These are phyloP conservation scores for Rhodotorula graminis DNA, from an alignment of 768 basidiomycete species.

Conservation along the genomic window DNA sequence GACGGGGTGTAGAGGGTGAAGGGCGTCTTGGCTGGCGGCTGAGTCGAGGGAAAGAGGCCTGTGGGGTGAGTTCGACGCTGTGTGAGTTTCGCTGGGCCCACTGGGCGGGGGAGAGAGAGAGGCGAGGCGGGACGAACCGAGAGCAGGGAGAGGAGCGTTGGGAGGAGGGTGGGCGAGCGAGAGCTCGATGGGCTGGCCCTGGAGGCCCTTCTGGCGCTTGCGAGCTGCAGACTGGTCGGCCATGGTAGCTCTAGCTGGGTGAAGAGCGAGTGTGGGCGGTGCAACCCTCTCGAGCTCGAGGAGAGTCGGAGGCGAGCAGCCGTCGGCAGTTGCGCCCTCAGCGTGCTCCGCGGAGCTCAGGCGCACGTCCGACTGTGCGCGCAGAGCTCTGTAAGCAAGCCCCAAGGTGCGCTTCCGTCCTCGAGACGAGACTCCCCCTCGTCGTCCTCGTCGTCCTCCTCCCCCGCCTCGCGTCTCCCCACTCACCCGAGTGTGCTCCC, in stretches of 20 bases:
- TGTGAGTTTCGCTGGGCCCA: not conserved
- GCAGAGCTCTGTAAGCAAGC: too few species aligned
- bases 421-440: too few species aligned
- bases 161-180: slow-evolving; percentile 56
- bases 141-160: slow-evolving; percentile 8
- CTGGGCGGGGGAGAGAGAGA: not conserved
- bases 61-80: not conserved
- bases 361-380: too few species aligned
- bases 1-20: slow-evolving; percentile 32
- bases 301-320: not conserved
- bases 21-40: slow-evolving; percentile 31
- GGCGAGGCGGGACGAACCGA: slow-evolving; percentile 14
- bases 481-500: not conserved
- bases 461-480: not conserved
- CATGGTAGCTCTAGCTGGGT: not conserved
- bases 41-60: slow-evolving; percentile 37
- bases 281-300: not conserved
- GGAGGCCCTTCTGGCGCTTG: slow-evolving; percentile 24
- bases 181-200: slow-evolving; percentile 21
- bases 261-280: not conserved
- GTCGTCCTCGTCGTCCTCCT: too few species aligned
- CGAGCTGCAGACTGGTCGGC: not conserved
- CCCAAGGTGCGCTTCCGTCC: not conserved
- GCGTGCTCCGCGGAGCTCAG: too few species aligned
- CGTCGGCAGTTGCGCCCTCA: too few species aligned